Percentiles rank a stretch among this genome's conserved stretches.
Evolutionary conservation across 2,329 filamentous ascomycete genomes (phyloP).

Genomic region (Fusarium tupiense): DNA sequence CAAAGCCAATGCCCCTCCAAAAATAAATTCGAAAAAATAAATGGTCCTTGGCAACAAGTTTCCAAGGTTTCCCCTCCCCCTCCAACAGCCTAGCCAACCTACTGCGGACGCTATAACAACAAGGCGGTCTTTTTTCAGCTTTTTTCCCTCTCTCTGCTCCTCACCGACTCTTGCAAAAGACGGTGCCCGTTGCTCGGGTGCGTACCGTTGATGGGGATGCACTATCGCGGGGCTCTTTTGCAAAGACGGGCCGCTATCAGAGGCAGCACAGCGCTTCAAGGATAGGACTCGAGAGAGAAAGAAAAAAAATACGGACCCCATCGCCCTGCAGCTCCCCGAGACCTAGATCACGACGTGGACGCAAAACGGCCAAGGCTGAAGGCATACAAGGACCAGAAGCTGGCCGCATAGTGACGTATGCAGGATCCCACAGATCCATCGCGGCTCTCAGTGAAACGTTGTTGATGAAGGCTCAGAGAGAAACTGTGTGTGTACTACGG

Average conservation of each 20-base stretch:
- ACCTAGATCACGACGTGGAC: slow-evolving; percentile 35
- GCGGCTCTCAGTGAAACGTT: slow-evolving; percentile 12
- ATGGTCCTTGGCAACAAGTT: slow-evolving; percentile 32
- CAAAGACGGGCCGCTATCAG: slow-evolving; percentile 27
- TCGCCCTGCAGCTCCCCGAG: slow-evolving; percentile 28
- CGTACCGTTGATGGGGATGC: slow-evolving; percentile 28
- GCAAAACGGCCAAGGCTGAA: slow-evolving; percentile 35
- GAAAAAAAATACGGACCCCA: background rate
- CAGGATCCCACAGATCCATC: slow-evolving; percentile 27
- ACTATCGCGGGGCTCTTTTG: slow-evolving; percentile 31
- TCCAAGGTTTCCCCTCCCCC: slow-evolving; percentile 37
- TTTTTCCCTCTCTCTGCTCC: slow-evolving; percentile 3
- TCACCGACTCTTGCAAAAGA: slow-evolving; percentile 43
- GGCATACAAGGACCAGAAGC: slow-evolving; percentile 25
- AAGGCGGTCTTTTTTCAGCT: slow-evolving; percentile 13
- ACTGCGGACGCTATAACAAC: slow-evolving; percentile 31
- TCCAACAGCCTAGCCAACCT: slow-evolving; percentile 24
- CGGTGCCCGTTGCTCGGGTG: slow-evolving; percentile 37
- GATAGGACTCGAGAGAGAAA: background rate
- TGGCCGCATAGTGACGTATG: slow-evolving; percentile 41
- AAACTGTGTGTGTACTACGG: background rate
- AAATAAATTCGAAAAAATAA: slow-evolving; percentile 38
- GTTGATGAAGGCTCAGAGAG: background rate
- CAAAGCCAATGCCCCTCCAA: slow-evolving; percentile 23
- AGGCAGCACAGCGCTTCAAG: slow-evolving; percentile 16